A percentile compares a stretch with the other conserved stretches of the same genome.
These are phyloP conservation scores for Pythium volutum DNA, from an alignment of 352 stramenopile species.

Conservation along the genomic window DNA sequence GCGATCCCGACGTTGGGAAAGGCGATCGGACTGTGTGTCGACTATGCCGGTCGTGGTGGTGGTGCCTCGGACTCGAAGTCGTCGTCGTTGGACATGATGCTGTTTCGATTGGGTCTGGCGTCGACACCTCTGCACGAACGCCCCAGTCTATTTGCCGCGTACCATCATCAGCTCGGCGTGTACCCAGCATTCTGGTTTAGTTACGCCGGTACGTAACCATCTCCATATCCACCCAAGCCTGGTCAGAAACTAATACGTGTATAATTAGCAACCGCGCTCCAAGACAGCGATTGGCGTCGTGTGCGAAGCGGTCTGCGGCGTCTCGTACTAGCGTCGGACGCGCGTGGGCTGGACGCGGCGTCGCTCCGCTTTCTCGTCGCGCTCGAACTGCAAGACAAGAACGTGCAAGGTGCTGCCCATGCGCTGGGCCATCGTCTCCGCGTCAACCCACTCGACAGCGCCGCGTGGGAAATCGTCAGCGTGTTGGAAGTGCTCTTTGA, in stretches of 20 bases:
- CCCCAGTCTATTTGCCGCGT: slow-evolving; percentile 1
- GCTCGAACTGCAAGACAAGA: slow-evolving; percentile 18
- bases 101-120: slow-evolving; percentile 17
- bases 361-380: slow-evolving; percentile 6
- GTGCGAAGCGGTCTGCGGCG: slow-evolving; percentile 8
- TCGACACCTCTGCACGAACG: slow-evolving; percentile 8
- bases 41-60: background rate
- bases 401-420: slow-evolving; percentile 1
- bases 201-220: slow-evolving; percentile 7
- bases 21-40: background rate
- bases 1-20: background rate
- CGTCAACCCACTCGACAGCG: slow-evolving; percentile 11
- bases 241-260: background rate
- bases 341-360: background rate
- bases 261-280: slow-evolving; percentile 2
- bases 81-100: slow-evolving; percentile 12
- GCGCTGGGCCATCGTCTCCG: slow-evolving; percentile 13
- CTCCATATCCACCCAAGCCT: background rate
- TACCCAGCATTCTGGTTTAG: slow-evolving; percentile 5
- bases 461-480: slow-evolving; percentile 43
- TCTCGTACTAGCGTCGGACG: background rate
- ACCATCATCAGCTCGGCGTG: background rate
- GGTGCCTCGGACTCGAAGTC: background rate
- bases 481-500: slow-evolving; percentile 62
- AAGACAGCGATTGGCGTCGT: slow-evolving; percentile 11